Conservation (phyloP, 495 filamentous ascomycete species). For the Penicillium flavigenum region DNA sequence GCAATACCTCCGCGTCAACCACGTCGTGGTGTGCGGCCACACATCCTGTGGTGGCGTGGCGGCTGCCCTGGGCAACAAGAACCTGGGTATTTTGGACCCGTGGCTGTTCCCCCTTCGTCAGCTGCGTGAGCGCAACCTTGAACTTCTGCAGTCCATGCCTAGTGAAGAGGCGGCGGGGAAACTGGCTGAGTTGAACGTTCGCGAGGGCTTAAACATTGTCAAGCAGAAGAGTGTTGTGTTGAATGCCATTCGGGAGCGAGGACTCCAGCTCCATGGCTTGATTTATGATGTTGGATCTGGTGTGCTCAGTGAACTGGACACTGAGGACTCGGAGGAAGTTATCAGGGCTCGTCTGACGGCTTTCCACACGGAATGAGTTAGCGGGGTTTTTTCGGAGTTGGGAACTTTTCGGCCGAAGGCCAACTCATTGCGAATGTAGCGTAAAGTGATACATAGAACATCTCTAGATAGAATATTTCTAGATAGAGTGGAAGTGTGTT, state of each 20-base stretch:
- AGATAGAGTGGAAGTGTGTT: conserved; percentile 2
- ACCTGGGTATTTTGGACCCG: conserved; percentile 75
- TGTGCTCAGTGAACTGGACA: conserved; percentile 57
- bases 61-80: conserved; percentile 64
- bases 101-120: conserved; percentile 75
- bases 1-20: conserved; percentile 68
- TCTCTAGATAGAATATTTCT: neutral
- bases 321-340: conserved; percentile 38
- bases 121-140: conserved; percentile 54
- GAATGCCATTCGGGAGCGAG: conserved; percentile 65
- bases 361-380: conserved; percentile 36
- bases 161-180: conserved; percentile 48
- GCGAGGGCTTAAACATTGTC: conserved; percentile 61
- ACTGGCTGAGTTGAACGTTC: conserved; percentile 69
- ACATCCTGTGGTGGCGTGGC: conserved; percentile 75
- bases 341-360: conserved; percentile 41
- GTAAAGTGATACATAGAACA: too few relatives aligned
- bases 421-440: neutral
- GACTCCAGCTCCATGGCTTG: conserved; percentile 69
- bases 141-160: conserved; percentile 48
- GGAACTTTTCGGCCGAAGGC: neutral
- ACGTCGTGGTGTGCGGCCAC: conserved; percentile 84
- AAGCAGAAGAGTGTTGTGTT: conserved; percentile 60
- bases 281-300: conserved; percentile 68
- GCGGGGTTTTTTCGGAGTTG: neutral